These are phyloP conservation scores for Naganishia antarctica DNA, from an alignment of 768 basidiomycete genomes.

Conservation along the genomic window DNA sequence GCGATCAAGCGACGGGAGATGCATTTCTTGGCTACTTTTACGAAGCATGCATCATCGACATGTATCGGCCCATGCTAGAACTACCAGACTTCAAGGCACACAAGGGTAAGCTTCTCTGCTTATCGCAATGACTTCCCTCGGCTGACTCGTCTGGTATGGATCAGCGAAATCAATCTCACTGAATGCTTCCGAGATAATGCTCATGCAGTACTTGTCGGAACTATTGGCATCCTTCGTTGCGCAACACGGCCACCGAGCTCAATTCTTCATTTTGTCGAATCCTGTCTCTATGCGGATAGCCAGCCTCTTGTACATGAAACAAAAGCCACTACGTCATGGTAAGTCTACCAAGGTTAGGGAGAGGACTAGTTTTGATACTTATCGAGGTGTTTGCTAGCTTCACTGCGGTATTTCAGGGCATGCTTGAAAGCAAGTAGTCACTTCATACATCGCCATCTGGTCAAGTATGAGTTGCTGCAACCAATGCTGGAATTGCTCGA, in stretches of 20 bases:
- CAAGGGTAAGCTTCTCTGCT: slow-evolving; percentile 50
- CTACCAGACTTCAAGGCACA: slow-evolving; percentile 64
- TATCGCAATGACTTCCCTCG: background rate
- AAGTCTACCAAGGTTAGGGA: slow-evolving; percentile 44
- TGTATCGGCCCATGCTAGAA: slow-evolving; percentile 74
- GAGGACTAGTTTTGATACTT: slow-evolving; percentile 30
- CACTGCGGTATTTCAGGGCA: slow-evolving; percentile 84
- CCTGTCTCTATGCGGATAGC: slow-evolving; percentile 70
- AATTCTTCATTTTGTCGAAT: slow-evolving; percentile 80
- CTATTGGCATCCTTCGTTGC: slow-evolving; percentile 78
- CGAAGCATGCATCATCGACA: slow-evolving; percentile 64
- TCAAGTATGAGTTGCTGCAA: slow-evolving; percentile 76
- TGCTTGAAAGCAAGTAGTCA: slow-evolving; percentile 67
- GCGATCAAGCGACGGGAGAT: slow-evolving; percentile 78
- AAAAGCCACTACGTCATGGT: slow-evolving; percentile 92
- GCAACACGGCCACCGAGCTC: slow-evolving; percentile 86
- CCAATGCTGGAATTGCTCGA: slow-evolving; percentile 79
- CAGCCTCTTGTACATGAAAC: slow-evolving; percentile 69
- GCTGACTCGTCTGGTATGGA: background rate
- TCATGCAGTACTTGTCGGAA: slow-evolving; percentile 85
- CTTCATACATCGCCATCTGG: slow-evolving; percentile 65
- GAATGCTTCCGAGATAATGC: slow-evolving; percentile 69
- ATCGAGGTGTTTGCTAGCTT: slow-evolving; percentile 56
- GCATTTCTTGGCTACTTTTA: slow-evolving; percentile 91
- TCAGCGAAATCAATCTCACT: slow-evolving; percentile 31